Evolutionary conservation across 352 stramenopile genomes (phyloP).

Genomic region (Globisporangium iwayamae): DNA sequence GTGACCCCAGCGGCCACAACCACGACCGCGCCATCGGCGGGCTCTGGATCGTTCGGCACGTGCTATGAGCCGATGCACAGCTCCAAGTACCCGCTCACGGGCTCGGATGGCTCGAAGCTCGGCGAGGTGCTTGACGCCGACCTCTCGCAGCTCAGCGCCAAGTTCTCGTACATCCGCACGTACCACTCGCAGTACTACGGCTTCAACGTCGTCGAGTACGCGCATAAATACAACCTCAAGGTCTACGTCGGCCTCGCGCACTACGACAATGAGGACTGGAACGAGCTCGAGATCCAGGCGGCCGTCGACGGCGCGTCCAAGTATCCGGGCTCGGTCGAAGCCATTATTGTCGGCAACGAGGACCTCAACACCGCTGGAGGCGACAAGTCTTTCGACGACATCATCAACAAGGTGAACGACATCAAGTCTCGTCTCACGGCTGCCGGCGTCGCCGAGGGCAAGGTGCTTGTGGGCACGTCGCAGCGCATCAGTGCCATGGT

Average conservation of each 20-base stretch:
- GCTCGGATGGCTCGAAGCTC: constrained; percentile 21
- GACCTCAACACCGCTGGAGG: constrained; percentile 23
- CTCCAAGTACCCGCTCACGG: constrained; percentile 40
- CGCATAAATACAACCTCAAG: constrained; percentile 45
- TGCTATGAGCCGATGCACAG: constrained; percentile 61
- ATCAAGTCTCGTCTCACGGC: constrained; percentile 28
- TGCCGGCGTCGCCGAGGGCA: constrained; percentile 29
- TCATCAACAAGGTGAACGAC: constrained; percentile 24
- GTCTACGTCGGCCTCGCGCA: constrained; percentile 40
- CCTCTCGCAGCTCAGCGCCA: constrained; percentile 36
- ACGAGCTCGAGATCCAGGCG: constrained; percentile 34
- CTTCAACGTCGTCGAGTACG: constrained; percentile 40
- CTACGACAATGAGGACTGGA: constrained; percentile 51
- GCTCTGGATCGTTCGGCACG: constrained; percentile 22
- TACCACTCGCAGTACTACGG: constrained; percentile 59
- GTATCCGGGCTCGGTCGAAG: constrained; percentile 39
- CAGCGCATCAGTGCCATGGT: constrained; percentile 56
- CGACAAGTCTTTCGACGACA: constrained; percentile 22
- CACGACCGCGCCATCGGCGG: neutral
- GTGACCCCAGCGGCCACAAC: neutral
- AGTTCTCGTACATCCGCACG: constrained; percentile 53
- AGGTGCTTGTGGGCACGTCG: constrained; percentile 39
- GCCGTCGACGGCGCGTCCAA: constrained; percentile 39
- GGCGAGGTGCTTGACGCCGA: constrained; percentile 34
- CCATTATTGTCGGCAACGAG: constrained; percentile 54